phyloP scores from a whole-genome alignment of 495 filamentous ascomycete genomes.

The Alectoria sarmentosa region DNA sequence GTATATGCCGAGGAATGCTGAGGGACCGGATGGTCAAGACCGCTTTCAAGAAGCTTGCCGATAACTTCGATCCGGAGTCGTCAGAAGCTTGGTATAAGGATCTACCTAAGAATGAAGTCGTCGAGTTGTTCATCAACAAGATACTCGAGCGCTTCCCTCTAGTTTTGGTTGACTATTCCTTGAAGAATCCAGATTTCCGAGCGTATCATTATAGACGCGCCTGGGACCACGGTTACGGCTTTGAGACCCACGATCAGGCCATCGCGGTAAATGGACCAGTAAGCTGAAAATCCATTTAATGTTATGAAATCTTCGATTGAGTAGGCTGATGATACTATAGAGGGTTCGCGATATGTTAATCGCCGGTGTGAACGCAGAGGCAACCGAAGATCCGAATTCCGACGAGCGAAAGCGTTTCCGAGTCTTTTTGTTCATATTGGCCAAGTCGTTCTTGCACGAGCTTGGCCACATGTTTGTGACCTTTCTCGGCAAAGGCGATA shows the following conservation, averaged over 20 bases:
- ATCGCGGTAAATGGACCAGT: background rate
- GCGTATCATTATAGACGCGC: background rate
- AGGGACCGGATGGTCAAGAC: too few species aligned
- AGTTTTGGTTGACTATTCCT: too few species aligned
- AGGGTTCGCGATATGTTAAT: background rate
- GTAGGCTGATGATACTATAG: background rate
- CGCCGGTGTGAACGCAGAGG: background rate
- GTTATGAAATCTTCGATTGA: too few species aligned
- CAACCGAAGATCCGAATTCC: background rate
- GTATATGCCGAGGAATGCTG: background rate
- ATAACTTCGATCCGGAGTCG: background rate
- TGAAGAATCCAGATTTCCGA: background rate
- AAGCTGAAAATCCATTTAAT: too few species aligned
- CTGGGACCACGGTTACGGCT: background rate
- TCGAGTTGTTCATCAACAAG: too few species aligned
- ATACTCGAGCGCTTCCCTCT: too few species aligned
- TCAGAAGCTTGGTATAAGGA: background rate
- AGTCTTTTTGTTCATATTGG: background rate
- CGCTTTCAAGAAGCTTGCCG: background rate
- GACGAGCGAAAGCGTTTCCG: background rate
- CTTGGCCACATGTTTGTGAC: background rate
- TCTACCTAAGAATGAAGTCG: too few species aligned
- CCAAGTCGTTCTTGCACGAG: background rate
- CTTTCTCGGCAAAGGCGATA: background rate
- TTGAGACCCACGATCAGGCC: background rate